Base-by-base conservation (phyloP, 78 protist species). In the Dictyostelium brefeldianum region DNA sequence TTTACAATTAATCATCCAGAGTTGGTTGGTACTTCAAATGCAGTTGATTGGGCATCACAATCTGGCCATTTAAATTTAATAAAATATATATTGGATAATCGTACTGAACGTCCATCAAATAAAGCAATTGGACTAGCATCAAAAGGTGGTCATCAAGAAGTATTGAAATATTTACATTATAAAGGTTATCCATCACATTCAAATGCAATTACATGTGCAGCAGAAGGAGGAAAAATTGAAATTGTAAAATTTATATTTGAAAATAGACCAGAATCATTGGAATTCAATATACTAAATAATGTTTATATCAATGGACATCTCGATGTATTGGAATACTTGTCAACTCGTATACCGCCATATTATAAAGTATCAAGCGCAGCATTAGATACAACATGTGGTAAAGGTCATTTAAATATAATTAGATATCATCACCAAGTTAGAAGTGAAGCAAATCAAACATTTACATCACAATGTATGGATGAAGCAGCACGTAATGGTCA, bases 121-220 rank as follows among this genome's bases (percentile, higher is more conserved):
- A 67, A 31, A 31, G 75, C 75, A 0, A 67, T 67, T 31, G 75
- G 47, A 12, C 15, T 67, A 8, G 41, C 75, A 11, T 31, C 75
- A 5, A 67, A 67, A 15, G 29, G 29, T 10, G 75, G 75, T 67
- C 22, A 31, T 22, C 2, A 29, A 12, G 75, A 67, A 22, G 29
- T 67, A 31, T 2, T 67, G 10, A 27, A 31, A 1, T 78, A 20
- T 47, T 18, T 78, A 57, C 22, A 47, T 78, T 36, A 41, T 54
- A 14, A 59, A 56, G 31, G 29, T 78, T 64, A 48, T 20, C 8
- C 67, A 53, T 47, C 48, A 54, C 36, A 78, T 51, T 54, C 67
- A 47, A 18, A 78, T 6, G 83, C 83, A 25, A 54, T 78, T 5
- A 41, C 56, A 15, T 57, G 18, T 0, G 83, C 83, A 56, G 83